Evolutionary conservation across 495 filamentous ascomycete species (phyloP).

Genomic region (Cercophora samala): DNA sequence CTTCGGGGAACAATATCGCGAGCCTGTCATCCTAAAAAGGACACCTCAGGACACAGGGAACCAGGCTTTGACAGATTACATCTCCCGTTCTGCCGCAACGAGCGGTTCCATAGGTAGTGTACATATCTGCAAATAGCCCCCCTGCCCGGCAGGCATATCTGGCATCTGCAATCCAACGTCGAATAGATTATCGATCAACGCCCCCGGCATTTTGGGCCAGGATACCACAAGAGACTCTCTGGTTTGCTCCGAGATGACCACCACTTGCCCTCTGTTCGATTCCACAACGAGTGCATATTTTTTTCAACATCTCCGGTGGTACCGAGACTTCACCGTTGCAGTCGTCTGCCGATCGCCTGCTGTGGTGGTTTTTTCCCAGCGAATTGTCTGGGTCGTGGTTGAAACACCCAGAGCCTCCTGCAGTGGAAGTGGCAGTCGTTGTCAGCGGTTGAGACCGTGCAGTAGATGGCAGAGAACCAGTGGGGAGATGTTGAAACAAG

Average conservation of each 20-base stretch:
- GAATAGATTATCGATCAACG: constrained; percentile 6
- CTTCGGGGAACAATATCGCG: constrained; percentile 2
- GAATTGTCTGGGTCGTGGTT: not conserved
- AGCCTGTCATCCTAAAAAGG: not conserved
- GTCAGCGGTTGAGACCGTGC: not conserved
- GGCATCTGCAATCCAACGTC: constrained; percentile 1
- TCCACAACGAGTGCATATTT: not conserved
- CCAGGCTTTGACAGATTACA: not conserved
- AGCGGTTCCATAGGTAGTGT: not conserved
- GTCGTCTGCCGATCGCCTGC: not conserved
- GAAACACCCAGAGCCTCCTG: not conserved
- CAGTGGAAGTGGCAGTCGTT: not conserved
- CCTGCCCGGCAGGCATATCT: not conserved
- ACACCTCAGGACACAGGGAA: not conserved
- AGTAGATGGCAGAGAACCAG: not conserved
- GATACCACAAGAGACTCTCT: not conserved
- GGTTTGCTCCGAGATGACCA: not conserved
- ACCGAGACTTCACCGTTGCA: not conserved
- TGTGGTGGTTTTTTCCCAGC: not conserved
- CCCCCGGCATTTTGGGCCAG: not conserved
- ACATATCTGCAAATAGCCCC: not conserved
- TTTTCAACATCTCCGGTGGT: not conserved
- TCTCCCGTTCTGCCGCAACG: not conserved
- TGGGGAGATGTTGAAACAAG: not conserved
- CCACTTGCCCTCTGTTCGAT: not conserved